Base-by-base conservation (phyloP, 352 stramenopile species). In the Globisporangium emineosum region DNA sequence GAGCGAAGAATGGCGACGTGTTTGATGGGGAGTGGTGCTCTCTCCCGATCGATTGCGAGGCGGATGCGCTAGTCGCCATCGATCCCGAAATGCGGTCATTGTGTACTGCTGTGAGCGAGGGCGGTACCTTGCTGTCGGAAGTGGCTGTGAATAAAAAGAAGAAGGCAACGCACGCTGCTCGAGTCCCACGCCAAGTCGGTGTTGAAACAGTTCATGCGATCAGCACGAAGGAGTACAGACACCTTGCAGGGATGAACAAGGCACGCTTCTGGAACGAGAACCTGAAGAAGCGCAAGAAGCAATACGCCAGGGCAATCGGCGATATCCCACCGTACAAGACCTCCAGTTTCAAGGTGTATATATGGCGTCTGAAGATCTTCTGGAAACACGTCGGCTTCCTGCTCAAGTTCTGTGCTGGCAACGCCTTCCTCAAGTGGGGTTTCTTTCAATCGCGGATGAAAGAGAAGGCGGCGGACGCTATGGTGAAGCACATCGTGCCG, bases 31-130 rank as follows among this genome's bases (percentile, higher is more conserved):
- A 62, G 25, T 40, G 43, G 19, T 27, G 12, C 9, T 15, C 10
- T 19, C 49, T 65, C 5, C 32, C 60, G 33, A 17, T n/a, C 4
- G 47, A 52, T 0, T 59, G 43, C 33, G 37, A 58, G 49, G 21
- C 49, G 1, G 32, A 59, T 13, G 29, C 47, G 37, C n/a, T 65
- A 10, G 10, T 65, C 4, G 49, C 13, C 0, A 52, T 65, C 15
- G 60, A 65, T 52, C 60, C 60, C 1, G 60, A 33, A 6, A 65
- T 65, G 60, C 47, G 33, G 15, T 54, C 32, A n/a, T n/a, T 65
- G 19, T 52, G 47, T 30, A 65, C 60, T 19, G 49, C 60, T 1
- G 60, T 65, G 49, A 37, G 21, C 19, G 49, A 65, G 27, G 49
- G 47, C 23, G n/a, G 33, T 13, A 0, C 5, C 25, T n/a, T n/a